Percentiles rank a stretch among this genome's conserved stretches.
Conservation (phyloP, 164 flowering plant genomes). For the Aristolochia contorta region DNA sequence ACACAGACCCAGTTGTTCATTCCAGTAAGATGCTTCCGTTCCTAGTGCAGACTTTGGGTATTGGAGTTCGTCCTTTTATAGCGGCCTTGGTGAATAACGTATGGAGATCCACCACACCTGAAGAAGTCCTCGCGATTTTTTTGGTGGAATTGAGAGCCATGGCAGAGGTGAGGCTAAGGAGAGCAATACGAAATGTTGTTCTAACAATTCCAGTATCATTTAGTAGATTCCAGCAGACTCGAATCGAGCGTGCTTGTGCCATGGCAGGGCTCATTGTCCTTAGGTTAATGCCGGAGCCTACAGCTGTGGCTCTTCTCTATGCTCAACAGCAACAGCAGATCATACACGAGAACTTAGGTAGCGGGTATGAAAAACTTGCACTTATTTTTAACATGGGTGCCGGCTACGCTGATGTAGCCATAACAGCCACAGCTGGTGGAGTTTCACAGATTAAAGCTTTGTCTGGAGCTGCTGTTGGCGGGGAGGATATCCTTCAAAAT, state of each 20-base stretch:
- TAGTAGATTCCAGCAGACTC: constrained; percentile 70
- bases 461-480: constrained; percentile 66
- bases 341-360: constrained; percentile 53
- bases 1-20: constrained; percentile 86
- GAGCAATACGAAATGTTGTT: constrained; percentile 59
- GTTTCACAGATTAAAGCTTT: constrained; percentile 84
- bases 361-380: constrained; percentile 73
- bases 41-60: constrained; percentile 69
- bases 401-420: constrained; percentile 77
- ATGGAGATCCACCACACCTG: constrained; percentile 90
- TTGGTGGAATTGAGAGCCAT: constrained; percentile 62
- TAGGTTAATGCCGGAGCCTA: constrained; percentile 90
- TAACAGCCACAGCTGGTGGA: constrained; percentile 84
- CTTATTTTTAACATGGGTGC: constrained; percentile 89
- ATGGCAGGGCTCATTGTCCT: constrained; percentile 88
- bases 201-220: constrained; percentile 79
- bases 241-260: constrained; percentile 91
- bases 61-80: constrained; percentile 79
- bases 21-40: constrained; percentile 73
- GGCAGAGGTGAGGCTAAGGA: constrained; percentile 61
- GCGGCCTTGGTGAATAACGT: constrained; percentile 78
- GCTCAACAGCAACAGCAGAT: constrained; percentile 77
- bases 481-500: constrained; percentile 80
- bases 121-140: constrained; percentile 80
- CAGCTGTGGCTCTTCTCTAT: constrained; percentile 79